Evolutionary conservation across 345 rosid genomes (phyloP).

Genomic region (Lenwebbia sp.): DNA sequence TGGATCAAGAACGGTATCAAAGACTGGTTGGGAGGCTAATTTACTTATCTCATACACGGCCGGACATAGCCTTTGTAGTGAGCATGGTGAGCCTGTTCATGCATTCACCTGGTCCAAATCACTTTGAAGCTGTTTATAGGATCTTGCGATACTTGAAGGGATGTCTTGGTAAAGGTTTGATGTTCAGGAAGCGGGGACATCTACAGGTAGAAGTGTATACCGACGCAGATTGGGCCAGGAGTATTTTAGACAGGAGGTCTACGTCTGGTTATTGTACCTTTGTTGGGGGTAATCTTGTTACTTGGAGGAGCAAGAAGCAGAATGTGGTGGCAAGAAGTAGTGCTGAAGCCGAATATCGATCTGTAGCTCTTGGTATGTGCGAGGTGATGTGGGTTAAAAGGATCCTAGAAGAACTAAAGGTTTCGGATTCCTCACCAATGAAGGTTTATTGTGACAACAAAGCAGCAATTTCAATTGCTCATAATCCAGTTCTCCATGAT

Average conservation of each 20-base stretch:
- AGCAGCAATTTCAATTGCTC: no score
- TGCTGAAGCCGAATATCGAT: background rate
- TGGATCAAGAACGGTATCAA: background rate
- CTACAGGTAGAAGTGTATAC: background rate
- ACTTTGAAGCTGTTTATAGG: background rate
- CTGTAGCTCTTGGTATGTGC: no score
- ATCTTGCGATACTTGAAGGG: background rate
- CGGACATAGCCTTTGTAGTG: background rate
- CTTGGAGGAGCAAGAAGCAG: background rate
- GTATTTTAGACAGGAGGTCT: background rate
- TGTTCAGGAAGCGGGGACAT: background rate
- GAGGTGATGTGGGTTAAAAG: no score
- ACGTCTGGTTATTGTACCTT: background rate
- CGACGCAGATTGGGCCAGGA: background rate
- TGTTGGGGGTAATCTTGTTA: background rate
- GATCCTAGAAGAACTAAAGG: no score
- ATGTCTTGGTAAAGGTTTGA: background rate
- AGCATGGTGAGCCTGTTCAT: background rate
- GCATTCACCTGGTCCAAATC: background rate
- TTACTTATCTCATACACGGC: background rate
- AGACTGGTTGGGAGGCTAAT: background rate
- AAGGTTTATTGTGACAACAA: no score
- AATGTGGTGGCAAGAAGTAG: background rate
- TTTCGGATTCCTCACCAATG: no score
- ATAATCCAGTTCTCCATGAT: no score